Evolutionary conservation across 371 early-diverging fungal genomes (phyloP), one percentile per base, ranked within the genome.

Genomic region (Mucor indicus): DNA sequence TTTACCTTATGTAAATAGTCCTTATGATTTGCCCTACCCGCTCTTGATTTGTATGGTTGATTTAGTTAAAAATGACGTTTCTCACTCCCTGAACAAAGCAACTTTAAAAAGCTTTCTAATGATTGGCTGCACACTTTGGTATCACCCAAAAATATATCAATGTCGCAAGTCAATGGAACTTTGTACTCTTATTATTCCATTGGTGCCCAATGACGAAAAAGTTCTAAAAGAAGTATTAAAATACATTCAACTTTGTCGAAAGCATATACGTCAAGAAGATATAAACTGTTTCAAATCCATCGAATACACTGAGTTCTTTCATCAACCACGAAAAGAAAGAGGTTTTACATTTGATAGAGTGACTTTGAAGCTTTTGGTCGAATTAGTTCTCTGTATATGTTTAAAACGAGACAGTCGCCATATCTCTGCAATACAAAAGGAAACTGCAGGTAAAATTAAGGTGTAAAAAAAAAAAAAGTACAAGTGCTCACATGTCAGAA

Each of bases 301-400:
- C 0, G 59, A 59, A 17, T 53, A 59, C 16, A 59, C 59, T 0
- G 59, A 59, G 12, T 57, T 57, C 33, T 52, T 44, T 27, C 33
- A 48, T 33, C 37, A 36, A 11, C 1, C 20, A 21, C 10, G 44
- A 31, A 11, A 12, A 31, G 15, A 21, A 32, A 16, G 16, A 19
- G 16, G 16, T 24, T 17, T 36, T 10, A 32, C 17, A 3, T 42
- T 32, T 10, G 54, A 54, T 27, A 16, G 48, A 30, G 46, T 42
- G 21, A 38, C 25, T 13, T 35, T 54, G 4, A 45, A 48, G 17
- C 16, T 16, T 1, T 5, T 42, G 6, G 23, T 36, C 3, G 43
- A 42, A 20, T 42, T 32, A 13, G 20, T 42, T 3, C 17, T 49
- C 1, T 33, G 32, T 2, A 13, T 50, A 1, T 25, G 41, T 19